phyloP scores from a whole-genome alignment of 1,139 yeast species.

The Saccharomyces hybrid region DNA sequence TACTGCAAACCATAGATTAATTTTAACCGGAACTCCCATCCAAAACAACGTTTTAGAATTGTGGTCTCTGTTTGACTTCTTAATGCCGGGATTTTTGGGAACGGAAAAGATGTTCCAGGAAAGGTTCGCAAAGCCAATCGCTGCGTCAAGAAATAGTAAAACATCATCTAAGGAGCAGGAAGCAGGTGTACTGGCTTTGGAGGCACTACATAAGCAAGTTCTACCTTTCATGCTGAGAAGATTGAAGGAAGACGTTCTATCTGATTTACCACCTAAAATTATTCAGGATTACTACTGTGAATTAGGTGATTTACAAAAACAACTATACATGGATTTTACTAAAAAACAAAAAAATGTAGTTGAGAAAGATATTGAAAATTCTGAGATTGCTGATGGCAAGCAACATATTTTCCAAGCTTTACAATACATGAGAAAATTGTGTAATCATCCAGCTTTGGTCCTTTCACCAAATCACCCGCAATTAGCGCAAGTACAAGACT shows the following conservation, averaged over 20 bases:
- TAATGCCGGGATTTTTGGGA: constrained; percentile 98
- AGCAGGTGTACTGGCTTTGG: constrained; percentile 92
- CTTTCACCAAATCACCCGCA: constrained; percentile 81
- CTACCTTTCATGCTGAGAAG: constrained; percentile 94
- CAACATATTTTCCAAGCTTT: constrained; percentile 96
- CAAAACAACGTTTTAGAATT: constrained; percentile 93
- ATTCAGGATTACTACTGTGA: constrained; percentile 98
- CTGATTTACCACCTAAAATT: constrained; percentile 95
- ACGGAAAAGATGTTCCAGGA: constrained; percentile 92
- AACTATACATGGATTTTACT: constrained; percentile 85
- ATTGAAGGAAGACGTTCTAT: constrained; percentile 89
- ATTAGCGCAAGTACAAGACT: constrained; percentile 52
- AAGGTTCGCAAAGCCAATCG: constrained; percentile 93
- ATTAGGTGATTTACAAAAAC: constrained; percentile 80
- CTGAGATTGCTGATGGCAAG: constrained; percentile 45
- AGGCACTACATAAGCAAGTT: constrained; percentile 92
- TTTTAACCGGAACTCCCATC: constrained; percentile 94
- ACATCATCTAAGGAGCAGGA: constrained; percentile 93
- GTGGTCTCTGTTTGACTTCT: constrained; percentile 94
- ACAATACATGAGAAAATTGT: constrained; percentile 93
- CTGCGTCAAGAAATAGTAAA: constrained; percentile 85
- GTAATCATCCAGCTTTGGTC: constrained; percentile 96
- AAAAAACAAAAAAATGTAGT: constrained; percentile 72
- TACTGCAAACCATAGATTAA: constrained; percentile 79
- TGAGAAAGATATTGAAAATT: constrained; percentile 48